Percentiles rank a stretch among this genome's conserved stretches.
phyloP scores from a whole-genome alignment of 441 rosid species.

The Pelargonium citronellum region DNA sequence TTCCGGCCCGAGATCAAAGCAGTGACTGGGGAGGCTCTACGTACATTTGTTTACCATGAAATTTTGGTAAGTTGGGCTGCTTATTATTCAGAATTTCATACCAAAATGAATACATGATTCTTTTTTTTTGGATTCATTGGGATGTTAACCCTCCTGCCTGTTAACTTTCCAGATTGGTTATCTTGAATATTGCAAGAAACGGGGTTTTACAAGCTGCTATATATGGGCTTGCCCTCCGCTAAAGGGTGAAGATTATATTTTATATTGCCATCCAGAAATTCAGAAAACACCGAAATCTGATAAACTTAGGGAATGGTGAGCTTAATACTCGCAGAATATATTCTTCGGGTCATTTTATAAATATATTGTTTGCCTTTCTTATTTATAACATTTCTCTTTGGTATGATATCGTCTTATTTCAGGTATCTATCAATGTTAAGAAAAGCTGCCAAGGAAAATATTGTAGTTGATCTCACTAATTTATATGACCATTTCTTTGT shows the following conservation, averaged over 20 bases:
- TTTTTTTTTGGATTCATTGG: constrained; percentile 12
- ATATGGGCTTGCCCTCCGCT: constrained; percentile 99
- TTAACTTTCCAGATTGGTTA: constrained; percentile 69
- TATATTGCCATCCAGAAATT: constrained; percentile 98
- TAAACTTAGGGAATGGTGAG: constrained; percentile 96
- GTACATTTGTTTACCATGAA: constrained; percentile 96
- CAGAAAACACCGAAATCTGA: constrained; percentile 99
- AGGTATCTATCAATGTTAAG: constrained; percentile 91
- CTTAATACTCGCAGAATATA: not conserved
- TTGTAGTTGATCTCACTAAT: constrained; percentile 87
- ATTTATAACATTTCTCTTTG: constrained; percentile 15
- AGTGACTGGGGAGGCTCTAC: constrained; percentile 93
- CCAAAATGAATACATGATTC: not conserved
- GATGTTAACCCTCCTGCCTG: constrained; percentile 13
- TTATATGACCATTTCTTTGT: constrained; percentile 89
- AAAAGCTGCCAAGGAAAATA: constrained; percentile 80
- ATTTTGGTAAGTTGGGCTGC: constrained; percentile 61
- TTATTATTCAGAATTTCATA: constrained; percentile 63
- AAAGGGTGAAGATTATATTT: constrained; percentile 97
- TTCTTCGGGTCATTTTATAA: not conserved
- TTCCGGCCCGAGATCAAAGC: constrained; percentile 94
- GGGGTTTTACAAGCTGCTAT: constrained; percentile 99
- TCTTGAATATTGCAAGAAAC: constrained; percentile 95
- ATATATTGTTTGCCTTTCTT: not conserved
- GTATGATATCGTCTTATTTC: constrained; percentile 23